Evolutionary conservation across 2,329 filamentous ascomycete genomes (phyloP).

Genomic region (Diaporthe citri): DNA sequence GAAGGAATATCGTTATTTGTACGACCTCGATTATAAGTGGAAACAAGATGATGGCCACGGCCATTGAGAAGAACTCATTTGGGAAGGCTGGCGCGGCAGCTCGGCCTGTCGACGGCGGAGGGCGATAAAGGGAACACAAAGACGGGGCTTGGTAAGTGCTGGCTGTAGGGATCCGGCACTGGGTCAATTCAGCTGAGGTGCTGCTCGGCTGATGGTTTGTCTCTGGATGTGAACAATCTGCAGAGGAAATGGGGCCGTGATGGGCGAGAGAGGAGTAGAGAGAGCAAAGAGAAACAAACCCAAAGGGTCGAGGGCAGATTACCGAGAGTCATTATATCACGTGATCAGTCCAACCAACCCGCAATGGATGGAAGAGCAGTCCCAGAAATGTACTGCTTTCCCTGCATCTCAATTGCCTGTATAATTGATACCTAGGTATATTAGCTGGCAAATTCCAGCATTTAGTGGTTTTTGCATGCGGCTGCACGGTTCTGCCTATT

Average conservation of each 20-base stretch:
- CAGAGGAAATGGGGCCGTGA: constrained; percentile 15
- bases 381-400: background rate
- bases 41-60: constrained; percentile 87
- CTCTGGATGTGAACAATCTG: constrained; percentile 9
- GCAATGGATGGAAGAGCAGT: constrained; percentile 1
- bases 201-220: constrained; percentile 2
- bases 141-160: background rate
- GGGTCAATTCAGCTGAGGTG: background rate
- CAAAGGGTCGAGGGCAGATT: background rate
- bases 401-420: background rate
- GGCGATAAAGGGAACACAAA: background rate
- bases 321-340: constrained; percentile 4
- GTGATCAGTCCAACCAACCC: background rate
- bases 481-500: background rate
- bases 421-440: background rate
- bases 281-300: background rate
- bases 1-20: constrained; percentile 89
- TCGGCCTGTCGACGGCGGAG: constrained; percentile 33
- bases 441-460: constrained; percentile 17
- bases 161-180: background rate
- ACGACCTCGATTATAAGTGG: constrained; percentile 94
- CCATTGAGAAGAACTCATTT: constrained; percentile 79
- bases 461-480: background rate
- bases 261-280: background rate
- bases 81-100: constrained; percentile 55